Conservation (phyloP, 768 basidiomycete species). For the Hypholoma sublateritium region DNA sequence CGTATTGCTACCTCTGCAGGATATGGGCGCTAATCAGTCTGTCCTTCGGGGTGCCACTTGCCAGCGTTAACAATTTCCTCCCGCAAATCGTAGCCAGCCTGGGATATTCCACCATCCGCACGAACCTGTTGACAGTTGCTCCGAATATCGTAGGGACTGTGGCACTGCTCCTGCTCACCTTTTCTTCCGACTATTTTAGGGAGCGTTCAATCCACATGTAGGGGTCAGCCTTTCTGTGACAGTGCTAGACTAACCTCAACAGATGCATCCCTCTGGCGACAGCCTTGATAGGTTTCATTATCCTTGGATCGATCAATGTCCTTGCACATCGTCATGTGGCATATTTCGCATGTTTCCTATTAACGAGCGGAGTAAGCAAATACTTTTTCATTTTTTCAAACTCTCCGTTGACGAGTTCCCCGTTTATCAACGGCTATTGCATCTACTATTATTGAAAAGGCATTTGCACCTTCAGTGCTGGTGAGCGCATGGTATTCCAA, state of each 20-base stretch:
- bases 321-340: slow-evolving; percentile 39
- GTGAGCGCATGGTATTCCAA: slow-evolving; percentile 46
- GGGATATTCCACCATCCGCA: slow-evolving; percentile 47
- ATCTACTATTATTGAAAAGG: slow-evolving; percentile 22
- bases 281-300: slow-evolving; percentile 39
- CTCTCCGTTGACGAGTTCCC: neutral
- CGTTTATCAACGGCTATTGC: neutral
- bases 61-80: slow-evolving; percentile 54
- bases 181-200: slow-evolving; percentile 51
- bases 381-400: neutral
- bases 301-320: slow-evolving; percentile 46
- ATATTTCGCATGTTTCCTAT: slow-evolving; percentile 56
- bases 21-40: slow-evolving; percentile 46
- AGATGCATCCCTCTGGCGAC: slow-evolving; percentile 43
- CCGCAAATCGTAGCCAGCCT: slow-evolving; percentile 47
- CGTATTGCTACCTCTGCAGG: slow-evolving; percentile 18
- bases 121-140: slow-evolving; percentile 53
- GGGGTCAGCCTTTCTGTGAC: neutral
- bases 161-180: slow-evolving; percentile 42
- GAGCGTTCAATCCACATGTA: slow-evolving; percentile 50
- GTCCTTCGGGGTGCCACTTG: slow-evolving; percentile 46
- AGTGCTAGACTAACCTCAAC: neutral
- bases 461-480: slow-evolving; percentile 47
- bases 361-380: slow-evolving; percentile 44
- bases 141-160: slow-evolving; percentile 52